phyloP scores from a whole-genome alignment of 2,329 filamentous ascomycete genomes.

The Trichophaea hybrida region DNA sequence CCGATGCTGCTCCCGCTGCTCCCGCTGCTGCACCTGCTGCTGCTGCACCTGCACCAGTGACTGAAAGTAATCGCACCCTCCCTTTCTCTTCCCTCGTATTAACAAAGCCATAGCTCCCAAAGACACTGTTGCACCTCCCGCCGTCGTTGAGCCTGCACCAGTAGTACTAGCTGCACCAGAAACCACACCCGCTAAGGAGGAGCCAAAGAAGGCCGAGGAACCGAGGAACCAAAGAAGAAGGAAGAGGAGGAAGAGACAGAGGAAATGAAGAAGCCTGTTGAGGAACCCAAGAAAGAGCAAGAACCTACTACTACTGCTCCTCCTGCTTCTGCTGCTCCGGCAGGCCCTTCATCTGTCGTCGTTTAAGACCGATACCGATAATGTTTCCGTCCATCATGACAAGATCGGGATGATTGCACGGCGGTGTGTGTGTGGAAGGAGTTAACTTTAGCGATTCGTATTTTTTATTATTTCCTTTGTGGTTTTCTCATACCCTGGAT shows the following conservation, averaged over 20 bases:
- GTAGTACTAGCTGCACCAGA: neutral
- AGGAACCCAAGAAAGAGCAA: neutral
- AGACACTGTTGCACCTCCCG: neutral
- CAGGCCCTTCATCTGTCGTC: neutral
- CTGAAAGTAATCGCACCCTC: neutral
- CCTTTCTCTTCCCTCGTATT: too few relatives aligned
- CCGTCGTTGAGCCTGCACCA: neutral
- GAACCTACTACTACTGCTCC: neutral
- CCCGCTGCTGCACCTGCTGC: neutral
- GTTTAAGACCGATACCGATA: neutral
- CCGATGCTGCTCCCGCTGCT: constrained; percentile 8
- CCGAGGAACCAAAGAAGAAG: neutral
- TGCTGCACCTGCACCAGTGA: neutral
- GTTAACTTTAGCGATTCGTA: too few relatives aligned
- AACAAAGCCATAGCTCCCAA: too few relatives aligned
- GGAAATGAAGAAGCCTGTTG: neutral
- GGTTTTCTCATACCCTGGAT: too few relatives aligned
- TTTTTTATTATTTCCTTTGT: too few relatives aligned
- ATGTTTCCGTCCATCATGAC: neutral
- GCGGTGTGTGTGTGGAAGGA: too few relatives aligned
- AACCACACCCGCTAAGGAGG: neutral
- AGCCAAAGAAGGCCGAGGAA: neutral
- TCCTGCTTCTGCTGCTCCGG: neutral
- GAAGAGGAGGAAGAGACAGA: too few relatives aligned
- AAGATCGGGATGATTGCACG: neutral